Evolutionary conservation across 352 stramenopile genomes (phyloP).

Genomic region (Peronospora destructor): DNA sequence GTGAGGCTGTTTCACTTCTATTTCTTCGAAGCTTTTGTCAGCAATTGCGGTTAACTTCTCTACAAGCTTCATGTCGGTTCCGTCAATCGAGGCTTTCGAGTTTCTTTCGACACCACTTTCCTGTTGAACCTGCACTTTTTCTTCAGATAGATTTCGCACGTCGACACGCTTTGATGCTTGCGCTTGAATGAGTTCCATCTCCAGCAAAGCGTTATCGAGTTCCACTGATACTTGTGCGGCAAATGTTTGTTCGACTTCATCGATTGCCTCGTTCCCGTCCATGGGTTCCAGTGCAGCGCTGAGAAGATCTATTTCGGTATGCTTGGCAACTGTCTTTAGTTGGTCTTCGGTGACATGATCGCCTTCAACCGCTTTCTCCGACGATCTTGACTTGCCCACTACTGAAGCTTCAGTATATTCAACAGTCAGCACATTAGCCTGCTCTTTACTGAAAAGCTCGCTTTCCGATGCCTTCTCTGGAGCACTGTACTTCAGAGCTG

Average conservation of each 20-base stretch:
- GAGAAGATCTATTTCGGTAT: not conserved
- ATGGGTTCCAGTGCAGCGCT: not conserved
- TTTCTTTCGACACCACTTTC: constrained; percentile 3
- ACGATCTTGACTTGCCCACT: not conserved
- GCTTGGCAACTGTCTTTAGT: not conserved
- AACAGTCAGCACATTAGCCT: not conserved
- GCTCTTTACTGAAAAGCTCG: constrained; percentile 1
- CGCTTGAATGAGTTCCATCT: constrained; percentile 19
- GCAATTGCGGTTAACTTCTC: not conserved
- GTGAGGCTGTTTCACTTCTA: not conserved
- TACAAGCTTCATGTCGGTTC: constrained; percentile 5
- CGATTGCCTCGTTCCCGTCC: constrained; percentile 2
- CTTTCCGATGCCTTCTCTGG: not conserved
- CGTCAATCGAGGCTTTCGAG: constrained; percentile 1
- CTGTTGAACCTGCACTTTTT: constrained; percentile 1
- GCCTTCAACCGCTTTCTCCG: not conserved
- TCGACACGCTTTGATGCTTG: constrained; percentile 7
- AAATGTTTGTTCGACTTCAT: constrained; percentile 1
- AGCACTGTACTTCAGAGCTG: not conserved
- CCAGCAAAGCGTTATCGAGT: constrained; percentile 3
- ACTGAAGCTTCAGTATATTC: constrained; percentile 1
- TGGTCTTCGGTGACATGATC: constrained; percentile 4
- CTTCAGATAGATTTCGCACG: constrained; percentile 10
- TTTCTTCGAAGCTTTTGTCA: constrained; percentile 5
- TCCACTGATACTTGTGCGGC: constrained; percentile 16